phyloP scores from a whole-genome alignment of 169 alveolate species.

The Plasmodium malariae region DNA sequence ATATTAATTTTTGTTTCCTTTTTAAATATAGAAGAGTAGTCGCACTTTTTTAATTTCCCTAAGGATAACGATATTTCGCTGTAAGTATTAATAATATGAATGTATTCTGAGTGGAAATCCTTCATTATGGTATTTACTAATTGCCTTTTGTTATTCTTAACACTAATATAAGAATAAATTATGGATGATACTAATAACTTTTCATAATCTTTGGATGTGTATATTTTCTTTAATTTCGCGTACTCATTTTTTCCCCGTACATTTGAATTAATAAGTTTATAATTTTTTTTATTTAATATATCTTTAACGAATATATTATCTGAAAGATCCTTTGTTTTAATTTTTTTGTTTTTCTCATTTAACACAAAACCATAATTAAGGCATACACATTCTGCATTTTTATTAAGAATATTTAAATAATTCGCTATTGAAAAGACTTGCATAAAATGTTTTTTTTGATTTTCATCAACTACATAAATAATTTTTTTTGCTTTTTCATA shows the following conservation, averaged over 20 bases:
- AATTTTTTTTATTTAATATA: conserved; percentile 11
- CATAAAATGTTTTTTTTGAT: conserved; percentile 81
- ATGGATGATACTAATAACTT: conserved; percentile 23
- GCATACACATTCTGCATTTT: conserved; percentile 32
- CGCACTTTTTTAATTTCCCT: conserved; percentile 2
- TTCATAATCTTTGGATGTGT: background rate
- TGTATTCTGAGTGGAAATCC: conserved; percentile 12
- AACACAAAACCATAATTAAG: conserved; percentile 57
- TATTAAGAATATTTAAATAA: conserved; percentile 14
- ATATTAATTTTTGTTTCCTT: background rate
- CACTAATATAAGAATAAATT: conserved; percentile 64
- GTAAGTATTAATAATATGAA: conserved; percentile 23
- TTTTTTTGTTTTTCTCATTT: conserved; percentile 55
- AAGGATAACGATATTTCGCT: conserved; percentile 15
- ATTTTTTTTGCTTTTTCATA: conserved; percentile 80
- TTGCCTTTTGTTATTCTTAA: conserved; percentile 57
- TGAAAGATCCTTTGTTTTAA: conserved; percentile 52
- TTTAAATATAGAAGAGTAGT: conserved; percentile 7
- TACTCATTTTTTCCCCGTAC: background rate
- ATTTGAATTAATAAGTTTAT: background rate
- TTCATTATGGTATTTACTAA: conserved; percentile 14
- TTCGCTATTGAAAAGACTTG: conserved; percentile 73
- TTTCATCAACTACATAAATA: conserved; percentile 81
- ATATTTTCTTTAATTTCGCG: background rate
- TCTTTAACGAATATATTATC: conserved; percentile 38